Evolutionary conservation across 1,284 basidiomycete species (phyloP).

Genomic region (Microbotryomycetes sp.): DNA sequence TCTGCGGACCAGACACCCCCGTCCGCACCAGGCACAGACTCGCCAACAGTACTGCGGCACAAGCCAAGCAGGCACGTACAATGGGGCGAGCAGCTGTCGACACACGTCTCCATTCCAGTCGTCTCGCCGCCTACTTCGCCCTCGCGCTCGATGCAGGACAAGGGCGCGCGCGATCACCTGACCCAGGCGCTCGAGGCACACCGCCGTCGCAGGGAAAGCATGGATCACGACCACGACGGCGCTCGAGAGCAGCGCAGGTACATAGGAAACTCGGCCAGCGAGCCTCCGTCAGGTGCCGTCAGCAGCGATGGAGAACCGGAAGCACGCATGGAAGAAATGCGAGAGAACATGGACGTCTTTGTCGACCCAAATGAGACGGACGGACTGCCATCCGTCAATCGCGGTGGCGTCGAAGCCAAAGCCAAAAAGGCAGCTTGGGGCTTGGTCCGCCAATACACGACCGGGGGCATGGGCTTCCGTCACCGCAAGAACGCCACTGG

Average conservation of each 20-base stretch:
- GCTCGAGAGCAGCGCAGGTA: slow-evolving; percentile 1
- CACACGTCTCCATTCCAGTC: not conserved
- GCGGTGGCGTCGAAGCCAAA: slow-evolving; percentile 16
- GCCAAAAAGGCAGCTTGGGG: slow-evolving; percentile 37
- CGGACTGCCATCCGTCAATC: slow-evolving; percentile 41
- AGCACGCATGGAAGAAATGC: slow-evolving; percentile 29
- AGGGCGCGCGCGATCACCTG: slow-evolving; percentile 22
- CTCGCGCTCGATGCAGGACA: slow-evolving; percentile 7
- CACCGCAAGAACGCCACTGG: not conserved
- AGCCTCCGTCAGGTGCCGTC: slow-evolving; percentile 13
- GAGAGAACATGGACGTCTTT: slow-evolving; percentile 39
- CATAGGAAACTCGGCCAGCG: slow-evolving; percentile 2
- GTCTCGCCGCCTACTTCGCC: not conserved
- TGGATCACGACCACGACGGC: slow-evolving; percentile 11
- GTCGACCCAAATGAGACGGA: slow-evolving; percentile 45
- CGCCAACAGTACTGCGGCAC: not conserved
- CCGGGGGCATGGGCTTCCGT: slow-evolving; percentile 19
- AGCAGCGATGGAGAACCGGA: slow-evolving; percentile 27
- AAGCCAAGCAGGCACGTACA: not conserved
- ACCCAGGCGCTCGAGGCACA: slow-evolving; percentile 24
- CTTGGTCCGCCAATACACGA: slow-evolving; percentile 43
- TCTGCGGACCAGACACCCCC: too few relatives aligned
- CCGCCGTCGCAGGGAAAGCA: not conserved
- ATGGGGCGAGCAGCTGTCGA: not conserved
- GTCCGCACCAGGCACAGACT: not conserved